Base-by-base conservation (phyloP, 768 basidiomycete genomes). In the Galerina sulciceps region DNA sequence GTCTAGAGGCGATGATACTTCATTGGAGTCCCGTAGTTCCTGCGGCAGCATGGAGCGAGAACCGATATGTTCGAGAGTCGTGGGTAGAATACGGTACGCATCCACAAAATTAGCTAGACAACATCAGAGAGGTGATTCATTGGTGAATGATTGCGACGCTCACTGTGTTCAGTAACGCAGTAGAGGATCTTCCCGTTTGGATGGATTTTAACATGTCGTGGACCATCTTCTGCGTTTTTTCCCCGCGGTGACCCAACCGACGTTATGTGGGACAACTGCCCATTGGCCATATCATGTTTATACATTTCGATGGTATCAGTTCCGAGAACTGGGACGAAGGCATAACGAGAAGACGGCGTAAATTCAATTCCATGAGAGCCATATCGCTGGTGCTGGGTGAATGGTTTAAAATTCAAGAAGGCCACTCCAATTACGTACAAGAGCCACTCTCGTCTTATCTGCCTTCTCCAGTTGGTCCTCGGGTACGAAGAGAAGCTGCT, bases 341-440 rank as follows among this genome's bases (percentile, higher is more conserved):
- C 82, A 2, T 71, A 68, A 41, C 68, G 48, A 14, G 58, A 53
- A 43, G 73, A 58, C 38, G 76, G 58, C 2, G 80, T 77, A 55
- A 82, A 78, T 57, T 84, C 84, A 31, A 84, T 72, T 0, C 73
- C 83, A 65, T 84, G 84, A 3, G 82, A 80, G 2, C 84, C 83
- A 62, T 79, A 80, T 40, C 79, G 71, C 80, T 82, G 20, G 20
- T 20, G 42, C 2, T 49, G 23, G 40, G 35, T 4, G 26, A 35
- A 17, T 10, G 5, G 9, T 8, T 26, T 37, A 26, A 35, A 10
- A 38, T 14, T 6, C 14, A 36, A 22, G 50, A n/a, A 4, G 37
- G 40, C 26, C 15, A 17, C 26, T 31, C 26, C 26, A 31, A 31
- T 31, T 45, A 61, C 77, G 48, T 60, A 81, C 81, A 53, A 85